phyloP scores from a whole-genome alignment of 257 asterid genomes.

The Solanum clarkiae region DNA sequence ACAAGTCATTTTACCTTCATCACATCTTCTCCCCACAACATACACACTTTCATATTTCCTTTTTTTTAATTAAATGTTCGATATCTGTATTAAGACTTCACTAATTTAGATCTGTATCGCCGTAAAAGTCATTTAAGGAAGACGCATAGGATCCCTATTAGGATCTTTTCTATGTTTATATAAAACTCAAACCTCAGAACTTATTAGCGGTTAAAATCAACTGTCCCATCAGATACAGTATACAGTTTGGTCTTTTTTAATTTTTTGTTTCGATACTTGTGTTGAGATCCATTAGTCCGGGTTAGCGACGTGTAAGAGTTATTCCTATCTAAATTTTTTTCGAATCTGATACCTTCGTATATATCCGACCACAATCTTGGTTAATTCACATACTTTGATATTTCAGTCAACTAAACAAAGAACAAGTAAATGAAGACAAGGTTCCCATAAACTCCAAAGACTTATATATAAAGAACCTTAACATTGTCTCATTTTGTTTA shows the following conservation, averaged over 20 bases:
- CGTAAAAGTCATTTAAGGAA: neutral
- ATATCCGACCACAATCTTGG: neutral
- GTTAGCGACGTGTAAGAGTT: no score
- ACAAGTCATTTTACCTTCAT: slow-evolving; percentile 24
- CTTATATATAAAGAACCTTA: slow-evolving; percentile 23
- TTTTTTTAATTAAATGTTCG: fast-evolving
- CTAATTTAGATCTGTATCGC: neutral
- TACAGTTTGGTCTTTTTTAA: no score
- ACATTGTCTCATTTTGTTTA: slow-evolving; percentile 14
- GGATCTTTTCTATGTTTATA: neutral
- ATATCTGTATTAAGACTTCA: neutral
- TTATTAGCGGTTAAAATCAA: no score
- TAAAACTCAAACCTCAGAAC: neutral
- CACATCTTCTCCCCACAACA: neutral
- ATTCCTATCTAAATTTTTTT: no score
- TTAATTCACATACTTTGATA: slow-evolving; percentile 18
- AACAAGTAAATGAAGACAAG: slow-evolving; percentile 33
- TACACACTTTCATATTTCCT: slow-evolving; percentile 24
- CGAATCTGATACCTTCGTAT: neutral
- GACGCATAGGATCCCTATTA: neutral
- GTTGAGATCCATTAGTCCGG: neutral
- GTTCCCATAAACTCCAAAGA: neutral
- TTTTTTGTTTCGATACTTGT: neutral
- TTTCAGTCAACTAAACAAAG: slow-evolving; percentile 31
- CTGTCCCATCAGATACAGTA: neutral